Evolutionary conservation across 2,329 filamentous ascomycete species (phyloP).

Genomic region (Gyromitra esculenta): DNA sequence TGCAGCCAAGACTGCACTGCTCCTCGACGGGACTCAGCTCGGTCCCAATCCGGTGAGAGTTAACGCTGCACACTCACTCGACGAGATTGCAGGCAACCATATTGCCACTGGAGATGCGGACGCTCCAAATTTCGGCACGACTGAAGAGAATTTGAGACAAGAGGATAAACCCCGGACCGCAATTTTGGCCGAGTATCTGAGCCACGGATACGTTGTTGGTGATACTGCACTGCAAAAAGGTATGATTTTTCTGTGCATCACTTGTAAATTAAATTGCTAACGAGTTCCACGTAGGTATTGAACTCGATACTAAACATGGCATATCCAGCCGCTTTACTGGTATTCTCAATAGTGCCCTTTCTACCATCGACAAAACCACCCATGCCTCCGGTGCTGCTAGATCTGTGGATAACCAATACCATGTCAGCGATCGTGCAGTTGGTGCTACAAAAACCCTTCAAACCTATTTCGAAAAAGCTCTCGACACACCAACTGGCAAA

Average conservation of each 20-base stretch:
- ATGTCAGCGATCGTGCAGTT: constrained; percentile 75
- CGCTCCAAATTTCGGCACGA: constrained; percentile 63
- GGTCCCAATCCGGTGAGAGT: constrained; percentile 81
- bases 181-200: constrained; percentile 95
- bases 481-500: constrained; percentile 85
- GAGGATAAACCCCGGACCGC: constrained; percentile 96
- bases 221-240: constrained; percentile 64
- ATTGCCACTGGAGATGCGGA: constrained; percentile 69
- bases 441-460: constrained; percentile 73
- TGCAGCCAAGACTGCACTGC: constrained; percentile 93
- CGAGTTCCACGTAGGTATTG: constrained; percentile 64
- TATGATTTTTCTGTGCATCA: neutral
- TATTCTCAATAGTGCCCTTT: constrained; percentile 46
- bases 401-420: constrained; percentile 84
- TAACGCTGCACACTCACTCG: constrained; percentile 73
- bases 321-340: constrained; percentile 81
- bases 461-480: constrained; percentile 95
- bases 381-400: constrained; percentile 83
- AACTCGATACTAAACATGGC: constrained; percentile 88
- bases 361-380: constrained; percentile 62
- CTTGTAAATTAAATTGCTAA: neutral
- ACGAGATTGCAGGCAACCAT: constrained; percentile 63
- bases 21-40: constrained; percentile 96
- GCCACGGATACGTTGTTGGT: constrained; percentile 88
- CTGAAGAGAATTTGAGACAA: constrained; percentile 77